Base-by-base conservation (phyloP, 495 filamentous ascomycete species). In the Penicillium mononematosum region DNA sequence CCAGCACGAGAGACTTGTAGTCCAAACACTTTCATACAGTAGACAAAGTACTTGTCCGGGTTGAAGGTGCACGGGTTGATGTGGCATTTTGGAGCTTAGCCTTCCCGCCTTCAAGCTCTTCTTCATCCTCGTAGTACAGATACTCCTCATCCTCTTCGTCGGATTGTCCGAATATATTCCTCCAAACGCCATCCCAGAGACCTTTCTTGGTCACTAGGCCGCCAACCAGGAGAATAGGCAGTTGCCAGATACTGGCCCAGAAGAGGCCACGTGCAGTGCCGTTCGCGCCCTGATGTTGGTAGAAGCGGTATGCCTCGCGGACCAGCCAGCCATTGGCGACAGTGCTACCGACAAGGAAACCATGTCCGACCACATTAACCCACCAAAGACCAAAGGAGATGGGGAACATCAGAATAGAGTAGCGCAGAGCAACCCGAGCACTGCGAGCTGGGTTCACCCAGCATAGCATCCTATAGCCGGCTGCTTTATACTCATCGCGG, bases 191-290 rank as follows among this genome's bases (percentile, higher is more conserved):
- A 60, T 88, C 83, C 91, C 91, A 96, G 63, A 98, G 78, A 0
- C 92, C 95, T 75, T 92, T 96, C 83, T 98, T 98, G 68, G 94
- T 91, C 45, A 86, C 84, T 69, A 98, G 88, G 39, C 91, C 95
- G 56, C 97, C 75, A 55, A 96, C 89, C 78, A 98, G 85, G 22
- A 97, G 81, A 44, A 90, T 89, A 0, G 94, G 94, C 38, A 98
- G 65, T 75, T 97, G 92, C 94, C 94, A 98, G 24, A 98, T 91
- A 71, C 91, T 95, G 0, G 94, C 91, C 94, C 94, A 98, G 73
- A 98, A 98, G 55, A 98, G 67, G 5, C 86, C 87, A 44, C 90
- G 84, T 7, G 95, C 95, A 42, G 78, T 88, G 5, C 95, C 95
- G 60, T 88, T 84, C 44, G 83, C 79, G 14, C 93, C 94, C 55